Evolutionary conservation across 2,329 filamentous ascomycete genomes (phyloP), one percentile per base, ranked within the genome.

Genomic region (Hirsutella thompsonii): DNA sequence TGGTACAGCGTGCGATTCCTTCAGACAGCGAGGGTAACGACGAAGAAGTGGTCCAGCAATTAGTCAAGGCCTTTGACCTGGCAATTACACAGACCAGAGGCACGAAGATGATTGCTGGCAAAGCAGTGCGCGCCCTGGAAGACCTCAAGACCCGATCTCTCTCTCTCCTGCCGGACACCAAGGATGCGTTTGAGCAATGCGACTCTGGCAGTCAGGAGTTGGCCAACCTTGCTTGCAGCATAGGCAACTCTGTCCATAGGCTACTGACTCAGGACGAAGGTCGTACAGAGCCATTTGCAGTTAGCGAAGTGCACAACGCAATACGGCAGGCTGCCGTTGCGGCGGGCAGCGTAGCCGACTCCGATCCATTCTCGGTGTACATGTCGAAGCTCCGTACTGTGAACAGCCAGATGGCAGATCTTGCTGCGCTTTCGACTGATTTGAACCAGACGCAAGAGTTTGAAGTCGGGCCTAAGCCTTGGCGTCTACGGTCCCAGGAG

Each of bases 21-120:
- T 35, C 49, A 0, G 55, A 59, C 21, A 53, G 52, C 11, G 57
- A 60, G 20, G 47, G 42, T 10, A 79, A 86, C 8, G 80, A 82
- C 40, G 82, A 83, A 40, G 82, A 85, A 46, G 66, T 76, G 48
- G 74, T 72, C 10, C 66, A 79, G 45, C 72, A 82, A 50, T 81
- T 94, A 50, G 59, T 74, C 23, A 79, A 77, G 52, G 84, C 81
- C 56, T 68, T 81, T 1, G 87, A 94, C 44, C 59, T 70, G 14
- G 74, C 88, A 41, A 74, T 88, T 44, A 78, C 76, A 13, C 81
- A 88, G 53, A 84, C 83, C 8, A 76, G 89, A 45, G 88, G 83
- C 55, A 75, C 82, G 42, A 94, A 94, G 68, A 84, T 94, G 28
- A 72, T 90, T 38, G 77, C 83, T 37, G 76, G 80, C 42, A 94